Percentiles rank a stretch among this genome's conserved stretches.
Evolutionary conservation across 768 basidiomycete genomes (phyloP).

Genomic region (Phanerochaete sordida): DNA sequence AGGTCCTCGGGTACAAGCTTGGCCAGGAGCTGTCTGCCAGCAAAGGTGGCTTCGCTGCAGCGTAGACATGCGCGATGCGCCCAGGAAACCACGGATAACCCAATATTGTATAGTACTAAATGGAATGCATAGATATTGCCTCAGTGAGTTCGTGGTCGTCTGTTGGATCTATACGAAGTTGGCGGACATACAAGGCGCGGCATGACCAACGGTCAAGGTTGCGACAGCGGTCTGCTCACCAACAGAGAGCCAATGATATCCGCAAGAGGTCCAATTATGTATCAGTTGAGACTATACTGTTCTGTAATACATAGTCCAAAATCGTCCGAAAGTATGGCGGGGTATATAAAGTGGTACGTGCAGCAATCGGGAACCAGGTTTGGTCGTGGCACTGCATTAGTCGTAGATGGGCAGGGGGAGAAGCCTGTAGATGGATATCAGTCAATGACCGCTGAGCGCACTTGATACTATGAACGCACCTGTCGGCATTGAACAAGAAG

Average conservation of each 20-base stretch:
- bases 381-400: slow-evolving; percentile 27
- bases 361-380: background rate
- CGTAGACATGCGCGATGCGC: slow-evolving; percentile 16
- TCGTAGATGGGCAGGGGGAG: slow-evolving; percentile 75
- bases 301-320: background rate
- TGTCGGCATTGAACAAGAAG: slow-evolving; percentile 89
- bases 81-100: background rate
- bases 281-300: background rate
- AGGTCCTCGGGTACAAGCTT: slow-evolving; percentile 71
- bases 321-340: background rate
- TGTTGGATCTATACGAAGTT: too few species aligned
- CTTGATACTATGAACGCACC: slow-evolving; percentile 35
- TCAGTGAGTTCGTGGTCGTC: background rate
- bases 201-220: too few species aligned
- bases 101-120: background rate
- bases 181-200: too few species aligned
- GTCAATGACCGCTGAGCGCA: slow-evolving; percentile 6
- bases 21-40: slow-evolving; percentile 72
- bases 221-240: too few species aligned
- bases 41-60: slow-evolving; percentile 47
- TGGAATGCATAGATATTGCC: background rate
- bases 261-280: background rate
- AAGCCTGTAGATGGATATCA: slow-evolving; percentile 38
- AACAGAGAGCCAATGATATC: too few species aligned
- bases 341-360: background rate